Evolutionary conservation across 2,329 filamentous ascomycete species (phyloP).

Genomic region (Lecanicillium sp.): DNA sequence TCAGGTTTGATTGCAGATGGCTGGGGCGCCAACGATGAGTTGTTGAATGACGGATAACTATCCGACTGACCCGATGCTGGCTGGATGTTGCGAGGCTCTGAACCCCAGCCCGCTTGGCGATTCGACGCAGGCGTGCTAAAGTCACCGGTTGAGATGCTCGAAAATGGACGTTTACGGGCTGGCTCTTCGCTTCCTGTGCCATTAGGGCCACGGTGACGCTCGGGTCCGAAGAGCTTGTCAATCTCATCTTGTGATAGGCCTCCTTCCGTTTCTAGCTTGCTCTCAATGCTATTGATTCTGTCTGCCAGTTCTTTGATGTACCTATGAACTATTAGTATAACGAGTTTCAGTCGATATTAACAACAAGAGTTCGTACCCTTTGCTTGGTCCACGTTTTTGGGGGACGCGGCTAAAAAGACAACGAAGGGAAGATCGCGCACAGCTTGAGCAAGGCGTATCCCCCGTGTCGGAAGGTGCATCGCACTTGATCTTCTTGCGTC

Average conservation of each 20-base stretch:
- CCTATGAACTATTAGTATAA: conserved; percentile 27
- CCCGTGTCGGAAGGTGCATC: conserved; percentile 70
- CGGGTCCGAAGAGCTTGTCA: conserved; percentile 31
- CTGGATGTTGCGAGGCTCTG: conserved; percentile 37
- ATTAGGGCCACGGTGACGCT: conserved; percentile 22
- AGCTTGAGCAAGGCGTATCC: conserved; percentile 71
- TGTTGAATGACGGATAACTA: conserved; percentile 24
- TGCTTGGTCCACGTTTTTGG: conserved; percentile 82
- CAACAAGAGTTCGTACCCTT: conserved; percentile 51
- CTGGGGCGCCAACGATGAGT: conserved; percentile 37
- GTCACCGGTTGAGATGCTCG: conserved; percentile 35
- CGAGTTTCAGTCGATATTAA: not conserved
- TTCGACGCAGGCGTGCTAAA: conserved; percentile 30
- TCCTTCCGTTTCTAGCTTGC: conserved; percentile 54
- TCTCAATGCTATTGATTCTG: conserved; percentile 73
- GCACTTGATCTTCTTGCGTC: conserved; percentile 84
- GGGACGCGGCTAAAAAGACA: conserved; percentile 84
- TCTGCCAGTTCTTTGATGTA: conserved; percentile 92
- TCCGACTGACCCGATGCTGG: conserved; percentile 29
- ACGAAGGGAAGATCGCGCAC: conserved; percentile 62
- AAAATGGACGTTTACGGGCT: conserved; percentile 38
- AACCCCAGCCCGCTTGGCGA: conserved; percentile 37
- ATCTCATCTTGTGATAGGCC: conserved; percentile 35
- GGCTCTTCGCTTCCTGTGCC: conserved; percentile 19
- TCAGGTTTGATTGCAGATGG: conserved; percentile 30